These are phyloP conservation scores for Aurantiochytrium sp. DNA, from an alignment of 108 stramenopile species.

Conservation along the genomic window DNA sequence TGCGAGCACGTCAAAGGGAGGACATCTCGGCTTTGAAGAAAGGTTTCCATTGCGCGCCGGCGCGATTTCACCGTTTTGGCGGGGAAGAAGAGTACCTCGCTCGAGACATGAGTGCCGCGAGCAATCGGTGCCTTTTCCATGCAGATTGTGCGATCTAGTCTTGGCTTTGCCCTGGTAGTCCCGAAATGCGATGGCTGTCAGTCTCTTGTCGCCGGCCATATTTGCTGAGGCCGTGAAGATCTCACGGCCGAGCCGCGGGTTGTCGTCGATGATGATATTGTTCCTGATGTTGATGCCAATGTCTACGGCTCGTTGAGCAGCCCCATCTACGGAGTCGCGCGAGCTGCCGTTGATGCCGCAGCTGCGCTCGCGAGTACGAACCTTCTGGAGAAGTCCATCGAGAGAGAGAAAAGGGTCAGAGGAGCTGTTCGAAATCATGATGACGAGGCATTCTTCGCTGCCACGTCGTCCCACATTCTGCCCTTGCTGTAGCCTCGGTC, in stretches of 20 bases:
- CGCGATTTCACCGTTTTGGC: neutral
- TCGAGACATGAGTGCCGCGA: too few relatives aligned
- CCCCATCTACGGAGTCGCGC: too few relatives aligned
- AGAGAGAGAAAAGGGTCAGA: neutral
- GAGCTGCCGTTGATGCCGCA: neutral
- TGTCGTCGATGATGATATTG: neutral
- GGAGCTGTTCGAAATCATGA: neutral
- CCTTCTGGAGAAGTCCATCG: neutral
- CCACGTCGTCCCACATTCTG: neutral
- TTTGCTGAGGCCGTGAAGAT: neutral
- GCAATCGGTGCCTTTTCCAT: too few relatives aligned
- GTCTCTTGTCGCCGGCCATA: neutral
- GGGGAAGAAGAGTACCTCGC: too few relatives aligned
- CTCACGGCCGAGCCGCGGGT: neutral
- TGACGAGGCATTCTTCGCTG: neutral
- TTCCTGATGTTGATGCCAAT: neutral
- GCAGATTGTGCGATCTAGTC: too few relatives aligned
- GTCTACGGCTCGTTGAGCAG: too few relatives aligned
- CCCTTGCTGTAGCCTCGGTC: neutral
- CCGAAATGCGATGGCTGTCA: neutral
- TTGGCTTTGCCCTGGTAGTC: neutral
- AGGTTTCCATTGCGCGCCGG: neutral
- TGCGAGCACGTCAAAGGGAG: neutral
- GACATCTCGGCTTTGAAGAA: neutral
- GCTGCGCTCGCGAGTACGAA: neutral